Base-by-base conservation (phyloP, 371 early-diverging fungal species). In the Mucor mucedo region DNA sequence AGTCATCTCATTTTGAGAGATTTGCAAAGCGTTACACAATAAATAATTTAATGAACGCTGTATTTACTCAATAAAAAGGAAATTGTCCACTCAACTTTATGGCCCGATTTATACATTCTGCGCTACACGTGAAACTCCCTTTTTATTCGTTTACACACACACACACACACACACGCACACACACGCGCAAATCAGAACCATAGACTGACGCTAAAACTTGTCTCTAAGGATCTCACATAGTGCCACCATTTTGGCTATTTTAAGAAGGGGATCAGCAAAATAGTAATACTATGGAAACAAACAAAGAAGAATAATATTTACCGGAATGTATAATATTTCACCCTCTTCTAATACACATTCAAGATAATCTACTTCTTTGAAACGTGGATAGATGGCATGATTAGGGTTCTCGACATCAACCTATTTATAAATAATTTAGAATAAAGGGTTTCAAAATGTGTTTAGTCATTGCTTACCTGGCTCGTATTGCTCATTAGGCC, bases 271-370 rank as follows among this genome's bases (percentile, higher is more conserved):
- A 35, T 35, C 35, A 35, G 35, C 35, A 35, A 35, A 35, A 35
- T 21, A n/a, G n/a, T n/a, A 21, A 21, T 21, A 27, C 32, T 3
- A 48, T 48, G n/a, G 7, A 48, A 3, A 48, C 21, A 10, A 28
- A 50, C 6, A 30, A 27, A 50, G 28, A 14, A 30, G 4, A 50
- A 11, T 14, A 30, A 30, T 39, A 29, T 87, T 83, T 84, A 93
- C 93, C 9, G 97, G 97, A 39, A 97, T 93, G 65, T 91, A 96
- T 5, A 97, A 73, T 68, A 96, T 44, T 68, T 97, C 95, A 1
- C 97, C 96, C 6, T 92, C 88, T 11, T 69, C 65, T 10, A 95
- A 73, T 2, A 92, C 57, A 40, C 90, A 87, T 68, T 95, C 95
- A 13, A 85, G 54, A 70, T 85, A 91, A 9, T 63, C 27, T 0